Evolutionary conservation across 169 alveolate genomes (phyloP), one percentile per base, ranked within the genome.

Genomic region (Condylostoma magnum): DNA sequence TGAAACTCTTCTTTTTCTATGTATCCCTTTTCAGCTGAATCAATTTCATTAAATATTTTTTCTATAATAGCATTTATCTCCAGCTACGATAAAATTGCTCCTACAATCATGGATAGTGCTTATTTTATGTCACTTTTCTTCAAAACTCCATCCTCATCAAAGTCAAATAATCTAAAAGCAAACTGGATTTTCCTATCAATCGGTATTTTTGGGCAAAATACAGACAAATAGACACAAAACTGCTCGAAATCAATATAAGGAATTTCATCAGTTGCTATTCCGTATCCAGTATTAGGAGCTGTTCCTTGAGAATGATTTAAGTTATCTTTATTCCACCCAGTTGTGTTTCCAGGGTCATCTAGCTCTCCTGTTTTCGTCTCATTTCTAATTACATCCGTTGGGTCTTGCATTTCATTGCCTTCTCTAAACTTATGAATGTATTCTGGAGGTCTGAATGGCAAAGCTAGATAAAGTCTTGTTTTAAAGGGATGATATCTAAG

Each of bases 131-230:
- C 71, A 8, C 18, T 34, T n/a, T 10, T 2, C 3, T 20, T 60
- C 8, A 60, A 12, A 6, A 18, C 0, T 0, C 33, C 71, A 27
- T 60, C 71, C 27, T 34, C 56, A 3, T 60, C 71, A 60, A 60
- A 18, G 31, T 60, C 71, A 25, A 37, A 60, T 38, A 60, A 28
- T 18, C 27, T 60, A 3, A 60, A 60, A 15, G 43, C 34, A 60
- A 60, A 60, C 2, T 33, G 36, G 56, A 60, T 12, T 60, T 60
- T 60, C n/a, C 37, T 6, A 41, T 60, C 71, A 37, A 18, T 60
- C 8, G 71, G 25, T 12, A 55, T 28, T 60, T 38, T 60, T n/a
- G 71, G 71, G 3, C 71, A 18, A 41, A 60, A 60, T 10, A 38
- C 56, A 33, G 57, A 10, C 10, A 60, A 25, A 41, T 60, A 60